phyloP scores from a whole-genome alignment of 371 early-diverging fungal species.

The Sporodiniella umbellata region DNA sequence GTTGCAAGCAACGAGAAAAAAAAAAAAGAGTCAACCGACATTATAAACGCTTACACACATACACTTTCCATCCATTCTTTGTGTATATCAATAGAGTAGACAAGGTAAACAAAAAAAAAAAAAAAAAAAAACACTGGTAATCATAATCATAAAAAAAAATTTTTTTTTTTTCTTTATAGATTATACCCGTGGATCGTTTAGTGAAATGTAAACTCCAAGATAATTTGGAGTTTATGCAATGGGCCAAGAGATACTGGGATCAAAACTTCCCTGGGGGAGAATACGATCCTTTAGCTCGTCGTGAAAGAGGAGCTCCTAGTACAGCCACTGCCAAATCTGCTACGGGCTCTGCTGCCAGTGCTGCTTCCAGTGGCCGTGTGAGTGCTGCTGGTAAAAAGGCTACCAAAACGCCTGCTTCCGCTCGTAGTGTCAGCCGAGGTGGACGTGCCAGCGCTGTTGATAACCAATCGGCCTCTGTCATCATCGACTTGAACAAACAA shows the following conservation, averaged over 20 bases:
- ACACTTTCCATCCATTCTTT: no score
- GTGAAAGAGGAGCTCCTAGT: slow-evolving; percentile 70
- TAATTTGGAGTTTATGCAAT: slow-evolving; percentile 94
- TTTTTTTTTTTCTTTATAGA: no score
- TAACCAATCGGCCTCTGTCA: slow-evolving; percentile 44
- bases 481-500: slow-evolving; percentile 70
- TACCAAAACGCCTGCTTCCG: slow-evolving; percentile 15
- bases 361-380: slow-evolving; percentile 7
- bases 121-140: no score
- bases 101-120: slow-evolving; percentile 14
- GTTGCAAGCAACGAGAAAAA: slow-evolving; percentile 3
- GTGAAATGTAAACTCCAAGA: slow-evolving; percentile 94
- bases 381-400: slow-evolving; percentile 25
- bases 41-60: no score
- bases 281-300: slow-evolving; percentile 79
- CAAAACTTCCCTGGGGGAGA: slow-evolving; percentile 72
- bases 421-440: slow-evolving; percentile 28
- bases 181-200: slow-evolving; percentile 81
- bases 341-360: no score
- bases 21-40: no score
- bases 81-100: slow-evolving; percentile 10
- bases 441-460: slow-evolving; percentile 21
- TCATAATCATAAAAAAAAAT: no score
- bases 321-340: slow-evolving; percentile 5
- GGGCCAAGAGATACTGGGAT: slow-evolving; percentile 90